A percentile compares a stretch with the other conserved stretches of the same genome.
Evolutionary conservation across 805 yeast species (phyloP).

Genomic region (Komagataella mondaviorum): DNA sequence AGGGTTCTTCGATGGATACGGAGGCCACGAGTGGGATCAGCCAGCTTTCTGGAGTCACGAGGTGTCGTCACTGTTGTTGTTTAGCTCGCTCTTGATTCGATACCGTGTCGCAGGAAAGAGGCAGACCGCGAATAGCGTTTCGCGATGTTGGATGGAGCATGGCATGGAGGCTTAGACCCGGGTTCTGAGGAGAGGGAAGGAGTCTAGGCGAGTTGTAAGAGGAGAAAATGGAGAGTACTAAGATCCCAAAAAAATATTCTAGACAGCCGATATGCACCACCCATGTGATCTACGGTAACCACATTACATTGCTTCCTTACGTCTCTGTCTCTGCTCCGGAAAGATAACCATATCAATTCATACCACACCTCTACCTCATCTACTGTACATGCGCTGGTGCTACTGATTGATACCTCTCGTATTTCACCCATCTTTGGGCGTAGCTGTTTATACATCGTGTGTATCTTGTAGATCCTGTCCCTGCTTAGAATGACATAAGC

Average conservation of each 20-base stretch:
- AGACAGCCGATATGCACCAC: not conserved
- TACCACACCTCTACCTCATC: not conserved
- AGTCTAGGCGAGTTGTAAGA: not conserved
- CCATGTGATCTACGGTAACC: not conserved
- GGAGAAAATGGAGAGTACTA: not conserved
- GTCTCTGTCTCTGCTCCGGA: not conserved
- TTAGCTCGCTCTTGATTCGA: no score
- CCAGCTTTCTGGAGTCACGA: not conserved
- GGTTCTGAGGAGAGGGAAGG: not conserved
- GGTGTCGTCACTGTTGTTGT: no score
- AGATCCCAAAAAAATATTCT: no score
- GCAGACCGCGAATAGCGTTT: not conserved
- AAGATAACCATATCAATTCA: not conserved
- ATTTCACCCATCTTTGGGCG: not conserved
- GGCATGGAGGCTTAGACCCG: not conserved
- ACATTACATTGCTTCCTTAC: not conserved
- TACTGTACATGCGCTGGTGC: not conserved
- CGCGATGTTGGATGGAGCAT: not conserved
- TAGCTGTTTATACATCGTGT: not conserved
- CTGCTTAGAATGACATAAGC: not conserved
- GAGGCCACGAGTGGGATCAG: not conserved
- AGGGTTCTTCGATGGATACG: not conserved
- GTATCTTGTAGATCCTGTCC: not conserved
- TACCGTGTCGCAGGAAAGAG: not conserved
- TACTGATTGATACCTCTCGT: not conserved